Conservation (phyloP, 768 basidiomycete species). For the Rhizopogon vinicolor region DNA sequence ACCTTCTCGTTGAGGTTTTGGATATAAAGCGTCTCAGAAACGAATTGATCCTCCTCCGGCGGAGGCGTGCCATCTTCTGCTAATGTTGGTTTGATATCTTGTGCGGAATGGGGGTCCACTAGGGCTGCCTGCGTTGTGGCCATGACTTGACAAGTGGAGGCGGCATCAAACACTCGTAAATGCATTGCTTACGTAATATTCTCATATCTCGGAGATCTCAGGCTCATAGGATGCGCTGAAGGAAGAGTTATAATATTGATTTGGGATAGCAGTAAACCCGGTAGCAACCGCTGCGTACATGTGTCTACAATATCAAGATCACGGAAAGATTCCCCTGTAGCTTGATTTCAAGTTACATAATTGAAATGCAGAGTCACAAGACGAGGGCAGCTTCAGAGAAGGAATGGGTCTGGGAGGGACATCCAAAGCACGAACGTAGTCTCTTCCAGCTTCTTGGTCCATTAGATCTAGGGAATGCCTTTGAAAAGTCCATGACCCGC, state of each 20-base stretch:
- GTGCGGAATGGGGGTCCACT: slow-evolving; percentile 21
- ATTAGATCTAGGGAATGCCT: not conserved
- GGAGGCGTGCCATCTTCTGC: slow-evolving; percentile 12
- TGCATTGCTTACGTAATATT: not conserved
- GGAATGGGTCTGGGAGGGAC: not conserved
- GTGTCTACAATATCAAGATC: not conserved
- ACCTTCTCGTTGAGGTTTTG: slow-evolving; percentile 97
- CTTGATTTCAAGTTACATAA: too few species aligned
- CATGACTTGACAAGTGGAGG: slow-evolving; percentile 21
- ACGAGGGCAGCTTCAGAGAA: not conserved
- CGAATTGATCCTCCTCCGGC: slow-evolving; percentile 37
- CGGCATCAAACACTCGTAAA: not conserved
- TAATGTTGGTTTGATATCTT: slow-evolving; percentile 15
- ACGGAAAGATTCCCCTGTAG: not conserved
- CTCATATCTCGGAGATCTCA: not conserved
- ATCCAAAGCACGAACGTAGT: not conserved
- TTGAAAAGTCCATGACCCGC: not conserved
- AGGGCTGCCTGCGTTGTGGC: slow-evolving; percentile 32
- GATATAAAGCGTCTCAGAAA: slow-evolving; percentile 88
- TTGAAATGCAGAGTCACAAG: not conserved
- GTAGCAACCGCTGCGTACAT: not conserved
- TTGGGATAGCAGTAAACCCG: not conserved
- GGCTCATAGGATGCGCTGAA: too few species aligned
- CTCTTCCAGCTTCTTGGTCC: not conserved
- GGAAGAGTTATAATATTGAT: not conserved